Conservation (phyloP, 2,329 filamentous ascomycete species). For the Ophiostoma sp. region DNA sequence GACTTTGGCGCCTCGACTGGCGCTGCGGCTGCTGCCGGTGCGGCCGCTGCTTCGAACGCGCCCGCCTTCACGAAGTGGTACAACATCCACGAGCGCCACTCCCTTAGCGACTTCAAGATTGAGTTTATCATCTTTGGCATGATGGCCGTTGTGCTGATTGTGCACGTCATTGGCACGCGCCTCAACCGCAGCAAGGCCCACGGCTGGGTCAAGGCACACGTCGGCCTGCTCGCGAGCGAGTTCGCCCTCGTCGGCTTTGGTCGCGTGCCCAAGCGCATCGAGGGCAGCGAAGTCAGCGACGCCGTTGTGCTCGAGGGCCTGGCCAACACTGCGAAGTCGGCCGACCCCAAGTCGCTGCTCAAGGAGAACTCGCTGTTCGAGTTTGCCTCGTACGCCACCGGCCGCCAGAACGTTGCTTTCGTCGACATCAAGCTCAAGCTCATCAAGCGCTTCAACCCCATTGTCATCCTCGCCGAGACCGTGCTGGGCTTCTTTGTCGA, state of each 20-base stretch:
- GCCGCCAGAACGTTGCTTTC: slow-evolving; percentile 88
- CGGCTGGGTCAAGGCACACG: slow-evolving; percentile 72
- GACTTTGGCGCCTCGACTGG: slow-evolving; percentile 66
- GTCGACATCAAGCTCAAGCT: slow-evolving; percentile 77
- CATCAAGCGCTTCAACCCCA: slow-evolving; percentile 81
- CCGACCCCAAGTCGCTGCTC: slow-evolving; percentile 53
- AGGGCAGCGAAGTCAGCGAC: slow-evolving; percentile 41
- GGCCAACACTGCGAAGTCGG: slow-evolving; percentile 32
- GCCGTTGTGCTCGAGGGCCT: slow-evolving; percentile 61
- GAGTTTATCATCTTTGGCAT: slow-evolving; percentile 77
- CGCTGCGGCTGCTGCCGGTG: slow-evolving; percentile 36
- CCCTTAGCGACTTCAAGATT: slow-evolving; percentile 74
- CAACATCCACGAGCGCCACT: slow-evolving; percentile 86
- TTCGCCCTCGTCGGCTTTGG: slow-evolving; percentile 83
- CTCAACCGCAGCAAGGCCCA: slow-evolving; percentile 75
- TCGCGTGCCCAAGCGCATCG: slow-evolving; percentile 40
- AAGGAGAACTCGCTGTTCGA: slow-evolving; percentile 86
- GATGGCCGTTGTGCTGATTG: slow-evolving; percentile 65
- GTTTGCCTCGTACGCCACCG: slow-evolving; percentile 81
- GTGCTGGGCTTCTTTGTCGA: slow-evolving; percentile 74
- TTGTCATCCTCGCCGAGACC: slow-evolving; percentile 56
- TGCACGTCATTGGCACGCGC: slow-evolving; percentile 76
- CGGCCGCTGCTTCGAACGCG: slow-evolving; percentile 41
- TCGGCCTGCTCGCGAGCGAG: slow-evolving; percentile 66
- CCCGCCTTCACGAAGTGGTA: slow-evolving; percentile 92